Evolutionary conservation across 192 early-diverging fungal genomes (phyloP).

Genomic region (Coemansia sp.): DNA sequence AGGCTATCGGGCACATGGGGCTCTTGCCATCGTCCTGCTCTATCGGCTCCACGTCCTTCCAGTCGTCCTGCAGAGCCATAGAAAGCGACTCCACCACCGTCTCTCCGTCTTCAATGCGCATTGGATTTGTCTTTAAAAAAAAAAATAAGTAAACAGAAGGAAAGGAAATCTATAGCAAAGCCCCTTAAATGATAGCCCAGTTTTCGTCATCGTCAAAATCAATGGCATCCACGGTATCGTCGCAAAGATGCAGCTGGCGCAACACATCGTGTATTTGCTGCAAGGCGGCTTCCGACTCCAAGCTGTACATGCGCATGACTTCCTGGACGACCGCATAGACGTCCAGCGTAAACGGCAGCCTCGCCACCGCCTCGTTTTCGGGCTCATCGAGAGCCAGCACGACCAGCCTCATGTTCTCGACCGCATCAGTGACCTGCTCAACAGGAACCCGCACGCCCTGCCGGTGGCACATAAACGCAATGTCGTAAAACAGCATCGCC

Average conservation of each 20-base stretch:
- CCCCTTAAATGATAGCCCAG: constrained; percentile 38
- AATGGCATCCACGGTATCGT: constrained; percentile 40
- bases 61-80: constrained; percentile 32
- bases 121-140: not conserved
- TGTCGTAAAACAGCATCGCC: constrained; percentile 43
- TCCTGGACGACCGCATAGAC: constrained; percentile 34
- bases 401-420: constrained; percentile 35
- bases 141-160: not conserved
- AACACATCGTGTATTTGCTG: constrained; percentile 33
- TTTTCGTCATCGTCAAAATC: constrained; percentile 40
- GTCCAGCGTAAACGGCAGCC: constrained; percentile 32
- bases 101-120: constrained; percentile 9
- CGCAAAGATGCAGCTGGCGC: constrained; percentile 40
- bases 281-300: constrained; percentile 7
- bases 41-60: constrained; percentile 45
- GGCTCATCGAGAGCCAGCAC: constrained; percentile 22
- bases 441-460: constrained; percentile 32
- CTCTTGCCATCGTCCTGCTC: constrained; percentile 32
- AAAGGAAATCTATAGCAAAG: constrained; percentile 1
- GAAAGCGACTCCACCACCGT: constrained; percentile 10
- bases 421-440: constrained; percentile 29
- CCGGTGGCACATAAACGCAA: constrained; percentile 38
- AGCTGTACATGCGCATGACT: constrained; percentile 31
- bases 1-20: constrained; percentile 45
- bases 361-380: constrained; percentile 13